Evolutionary conservation across 208 protist species (phyloP), one percentile per base, ranked within the genome.

Genomic region (Crithidia thermophila): DNA sequence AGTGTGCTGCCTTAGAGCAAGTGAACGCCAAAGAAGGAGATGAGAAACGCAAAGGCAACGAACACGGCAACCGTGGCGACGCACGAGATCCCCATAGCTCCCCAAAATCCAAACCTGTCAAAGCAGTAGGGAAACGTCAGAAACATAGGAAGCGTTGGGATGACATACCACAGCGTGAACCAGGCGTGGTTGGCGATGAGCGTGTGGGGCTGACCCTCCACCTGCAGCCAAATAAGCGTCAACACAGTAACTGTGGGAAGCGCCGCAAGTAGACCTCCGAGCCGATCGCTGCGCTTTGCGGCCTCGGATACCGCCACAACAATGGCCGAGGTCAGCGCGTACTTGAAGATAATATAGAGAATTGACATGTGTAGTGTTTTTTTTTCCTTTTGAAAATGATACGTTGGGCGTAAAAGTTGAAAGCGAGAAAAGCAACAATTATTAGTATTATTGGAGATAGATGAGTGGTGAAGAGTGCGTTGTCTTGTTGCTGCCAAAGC

Each of bases 121-220:
- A 64, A 69, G 42, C 61, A 60, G 42, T 52, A 63, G 0, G 67
- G 67, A 10, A 80, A 75, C 5, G 50, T 50, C 1, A 73, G 50
- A 30, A 70, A 80, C 75, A 65, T 80, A 2, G 68, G 68, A 4
- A 70, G 56, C 13, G 67, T 75, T 7, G 68, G 68, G 31, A 80
- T 70, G 28, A 74, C 68, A 33, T 80, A 76, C 61, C 53, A 80
- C 20, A 80, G 46, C 8, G 68, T 72, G 61, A 57, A 76, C 67
- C 65, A 75, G 13, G 68, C 75, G 47, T 80, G 75, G 42, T 67
- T 65, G 4, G 58, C 28, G 18, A 76, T 80, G 30, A 65, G 8
- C 25, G 25, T 33, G 13, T 58, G 27, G 8, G 75, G 50, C 39
- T 80, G 75, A 1, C 61, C 43, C 39, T 80, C 67, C 43, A 80